These are phyloP conservation scores for Xylariaceae sp. DNA, from an alignment of 2,329 filamentous ascomycete genomes.

Conservation along the genomic window DNA sequence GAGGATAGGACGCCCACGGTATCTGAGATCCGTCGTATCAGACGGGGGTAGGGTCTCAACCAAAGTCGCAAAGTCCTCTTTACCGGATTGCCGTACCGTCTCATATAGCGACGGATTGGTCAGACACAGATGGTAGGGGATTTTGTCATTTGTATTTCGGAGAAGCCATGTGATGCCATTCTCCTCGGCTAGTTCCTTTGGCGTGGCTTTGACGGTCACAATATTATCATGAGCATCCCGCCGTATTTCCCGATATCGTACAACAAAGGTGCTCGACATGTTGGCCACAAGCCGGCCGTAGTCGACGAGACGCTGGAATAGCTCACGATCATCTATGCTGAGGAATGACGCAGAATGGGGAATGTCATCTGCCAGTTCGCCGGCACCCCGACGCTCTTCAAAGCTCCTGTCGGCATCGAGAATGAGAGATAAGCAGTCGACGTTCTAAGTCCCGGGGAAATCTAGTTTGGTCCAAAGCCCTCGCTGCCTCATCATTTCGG, in stretches of 20 bases:
- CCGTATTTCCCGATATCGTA: no score
- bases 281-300: conserved; percentile 56
- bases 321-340: conserved; percentile 44
- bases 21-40: conserved; percentile 35
- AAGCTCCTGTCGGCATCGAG: conserved; percentile 53
- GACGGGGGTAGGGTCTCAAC: conserved; percentile 46
- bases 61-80: conserved; percentile 41
- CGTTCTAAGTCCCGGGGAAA: conserved; percentile 57
- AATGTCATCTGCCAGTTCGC: conserved; percentile 23
- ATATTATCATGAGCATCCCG: background rate
- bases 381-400: conserved; percentile 37
- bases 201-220: conserved; percentile 44
- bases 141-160: conserved; percentile 46
- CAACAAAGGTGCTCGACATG: conserved; percentile 52
- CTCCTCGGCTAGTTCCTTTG: conserved; percentile 46
- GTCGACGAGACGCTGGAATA: conserved; percentile 54
- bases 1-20: conserved; percentile 50
- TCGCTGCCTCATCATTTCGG: conserved; percentile 50
- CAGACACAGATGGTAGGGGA: conserved; percentile 48
- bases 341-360: conserved; percentile 46
- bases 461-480: conserved; percentile 55
- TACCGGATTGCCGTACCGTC: conserved; percentile 44
- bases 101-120: conserved; percentile 49
- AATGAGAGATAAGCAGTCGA: conserved; percentile 52
- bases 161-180: conserved; percentile 54